These are phyloP conservation scores for Schwanniomyces sp. DNA, from an alignment of 805 yeast species.

Conservation along the genomic window DNA sequence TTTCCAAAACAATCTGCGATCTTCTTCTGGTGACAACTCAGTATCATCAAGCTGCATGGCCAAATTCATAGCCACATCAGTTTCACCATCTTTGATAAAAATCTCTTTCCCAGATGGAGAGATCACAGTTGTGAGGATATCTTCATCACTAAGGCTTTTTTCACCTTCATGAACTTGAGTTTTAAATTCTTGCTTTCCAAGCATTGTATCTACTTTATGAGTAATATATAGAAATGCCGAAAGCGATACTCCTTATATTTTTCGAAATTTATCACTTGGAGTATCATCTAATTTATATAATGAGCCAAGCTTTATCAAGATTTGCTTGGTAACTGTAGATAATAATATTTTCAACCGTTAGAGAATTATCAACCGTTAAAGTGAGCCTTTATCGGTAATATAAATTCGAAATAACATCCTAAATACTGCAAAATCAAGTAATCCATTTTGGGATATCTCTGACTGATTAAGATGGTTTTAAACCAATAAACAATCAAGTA, in stretches of 20 bases:
- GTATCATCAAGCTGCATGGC: conserved; percentile 16
- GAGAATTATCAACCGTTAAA: too few relatives aligned
- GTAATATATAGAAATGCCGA: not conserved
- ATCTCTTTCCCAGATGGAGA: conserved; percentile 23
- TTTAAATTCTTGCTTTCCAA: not conserved
- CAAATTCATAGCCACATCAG: conserved; percentile 37
- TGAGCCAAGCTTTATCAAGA: not conserved
- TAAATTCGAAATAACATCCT: not conserved
- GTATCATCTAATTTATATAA: not conserved
- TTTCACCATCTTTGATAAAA: conserved; percentile 25
- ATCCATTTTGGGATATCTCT: not conserved
- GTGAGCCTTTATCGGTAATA: not conserved
- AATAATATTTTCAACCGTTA: too few relatives aligned
- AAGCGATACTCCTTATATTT: not conserved
- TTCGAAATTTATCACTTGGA: not conserved
- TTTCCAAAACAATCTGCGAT: not conserved
- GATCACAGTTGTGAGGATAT: conserved; percentile 6
- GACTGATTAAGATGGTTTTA: not conserved
- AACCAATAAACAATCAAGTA: not conserved
- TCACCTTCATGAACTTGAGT: not conserved
- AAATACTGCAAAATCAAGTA: not conserved
- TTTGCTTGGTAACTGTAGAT: not conserved
- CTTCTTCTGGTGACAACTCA: not conserved
- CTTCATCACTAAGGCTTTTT: not conserved
- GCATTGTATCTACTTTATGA: not conserved